A percentile compares a stretch with the other conserved stretches of the same genome.
phyloP scores from a whole-genome alignment of 2,329 filamentous ascomycete genomes.

The Nigrospora sphaerica region DNA sequence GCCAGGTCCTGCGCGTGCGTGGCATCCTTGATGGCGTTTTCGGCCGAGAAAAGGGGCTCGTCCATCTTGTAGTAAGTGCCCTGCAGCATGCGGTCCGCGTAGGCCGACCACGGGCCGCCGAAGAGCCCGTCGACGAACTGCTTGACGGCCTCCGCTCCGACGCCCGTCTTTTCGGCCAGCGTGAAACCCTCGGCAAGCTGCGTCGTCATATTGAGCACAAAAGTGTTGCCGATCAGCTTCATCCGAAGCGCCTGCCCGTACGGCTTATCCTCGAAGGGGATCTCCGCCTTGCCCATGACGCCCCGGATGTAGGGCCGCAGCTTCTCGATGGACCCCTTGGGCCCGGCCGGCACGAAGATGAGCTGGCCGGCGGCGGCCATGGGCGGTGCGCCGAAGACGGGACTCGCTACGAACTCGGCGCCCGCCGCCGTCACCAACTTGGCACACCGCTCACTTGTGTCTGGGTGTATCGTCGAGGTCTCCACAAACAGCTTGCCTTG shows the following conservation, averaged over 20 bases:
- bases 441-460: slow-evolving; percentile 64
- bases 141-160: slow-evolving; percentile 65
- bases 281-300: slow-evolving; percentile 56
- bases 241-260: slow-evolving; percentile 55
- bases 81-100: slow-evolving; percentile 64
- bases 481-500: slow-evolving; percentile 76
- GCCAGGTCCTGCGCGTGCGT: slow-evolving; percentile 67
- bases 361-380: slow-evolving; percentile 58
- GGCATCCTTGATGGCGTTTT: slow-evolving; percentile 77
- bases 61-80: slow-evolving; percentile 73
- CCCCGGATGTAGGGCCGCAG: slow-evolving; percentile 59
- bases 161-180: slow-evolving; percentile 71
- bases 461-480: slow-evolving; percentile 81
- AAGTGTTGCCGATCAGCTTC: slow-evolving; percentile 82
- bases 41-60: slow-evolving; percentile 75
- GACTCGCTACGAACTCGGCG: slow-evolving; percentile 68
- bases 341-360: slow-evolving; percentile 60
- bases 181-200: slow-evolving; percentile 72
- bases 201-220: slow-evolving; percentile 77
- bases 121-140: slow-evolving; percentile 67
- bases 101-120: slow-evolving; percentile 67
- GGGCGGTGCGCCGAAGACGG: slow-evolving; percentile 56
- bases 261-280: slow-evolving; percentile 30
- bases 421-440: slow-evolving; percentile 50
- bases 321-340: slow-evolving; percentile 46